phyloP scores from a whole-genome alignment of 2,329 filamentous ascomycete species.

The Aspergillus sp. region DNA sequence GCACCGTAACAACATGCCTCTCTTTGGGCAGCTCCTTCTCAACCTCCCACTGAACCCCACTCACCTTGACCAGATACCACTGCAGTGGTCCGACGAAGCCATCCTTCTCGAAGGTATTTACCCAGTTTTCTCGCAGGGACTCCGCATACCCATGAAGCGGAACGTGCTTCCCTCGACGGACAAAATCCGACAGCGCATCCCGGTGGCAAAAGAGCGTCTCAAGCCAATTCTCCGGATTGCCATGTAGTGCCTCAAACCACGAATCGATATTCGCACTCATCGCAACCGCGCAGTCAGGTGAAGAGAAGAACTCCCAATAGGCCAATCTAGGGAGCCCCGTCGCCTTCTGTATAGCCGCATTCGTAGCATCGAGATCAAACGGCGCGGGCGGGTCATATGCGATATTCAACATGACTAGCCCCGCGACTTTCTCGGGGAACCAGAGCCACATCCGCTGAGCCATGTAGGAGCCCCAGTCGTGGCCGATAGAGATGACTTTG shows the following conservation, averaged over 20 bases:
- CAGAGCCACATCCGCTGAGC: constrained; percentile 4
- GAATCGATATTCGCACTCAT: background rate
- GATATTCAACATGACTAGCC: background rate
- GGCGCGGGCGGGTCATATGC: background rate
- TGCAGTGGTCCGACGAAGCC: background rate
- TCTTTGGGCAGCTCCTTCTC: background rate
- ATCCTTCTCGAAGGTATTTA: background rate
- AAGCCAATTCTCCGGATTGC: background rate
- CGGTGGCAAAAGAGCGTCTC: background rate
- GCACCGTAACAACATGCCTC: background rate
- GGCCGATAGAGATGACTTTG: background rate
- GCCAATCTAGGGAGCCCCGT: background rate
- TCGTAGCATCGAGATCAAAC: background rate
- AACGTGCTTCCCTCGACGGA: background rate
- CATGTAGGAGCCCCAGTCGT: constrained; percentile 2
- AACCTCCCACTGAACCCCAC: background rate
- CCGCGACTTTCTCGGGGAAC: background rate
- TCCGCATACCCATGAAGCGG: background rate
- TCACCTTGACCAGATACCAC: background rate
- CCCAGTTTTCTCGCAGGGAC: background rate
- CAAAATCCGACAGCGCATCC: background rate
- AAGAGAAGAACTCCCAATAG: background rate
- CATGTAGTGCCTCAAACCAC: background rate
- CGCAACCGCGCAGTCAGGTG: background rate
- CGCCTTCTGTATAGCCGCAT: background rate